phyloP scores from a whole-genome alignment of 768 basidiomycete species.

The Udeniomyces megalosporus region DNA sequence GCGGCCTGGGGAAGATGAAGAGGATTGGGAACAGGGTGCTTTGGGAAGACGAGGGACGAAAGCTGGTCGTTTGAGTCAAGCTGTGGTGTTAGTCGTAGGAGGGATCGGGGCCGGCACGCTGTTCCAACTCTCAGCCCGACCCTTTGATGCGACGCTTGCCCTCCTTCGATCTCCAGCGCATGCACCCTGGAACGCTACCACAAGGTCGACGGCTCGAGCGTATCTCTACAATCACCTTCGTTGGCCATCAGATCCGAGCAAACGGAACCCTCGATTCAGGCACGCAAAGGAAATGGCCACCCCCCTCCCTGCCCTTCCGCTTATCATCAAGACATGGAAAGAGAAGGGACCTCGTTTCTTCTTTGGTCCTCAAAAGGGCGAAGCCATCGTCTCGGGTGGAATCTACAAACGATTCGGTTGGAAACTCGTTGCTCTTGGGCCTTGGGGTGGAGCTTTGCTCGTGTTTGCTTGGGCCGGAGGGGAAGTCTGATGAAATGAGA shows the following conservation, averaged over 20 bases:
- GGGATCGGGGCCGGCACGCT: slow-evolving; percentile 2
- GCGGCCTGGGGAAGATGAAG: not conserved
- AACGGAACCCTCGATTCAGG: not conserved
- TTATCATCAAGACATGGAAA: slow-evolving; percentile 3
- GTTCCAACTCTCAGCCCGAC: slow-evolving; percentile 10
- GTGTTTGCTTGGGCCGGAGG: slow-evolving; percentile 8
- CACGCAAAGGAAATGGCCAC: not conserved
- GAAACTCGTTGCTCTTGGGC: not conserved
- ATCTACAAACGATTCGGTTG: not conserved
- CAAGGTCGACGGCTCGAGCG: not conserved
- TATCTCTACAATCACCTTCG: slow-evolving; percentile 1
- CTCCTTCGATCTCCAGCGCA: slow-evolving; percentile 3
- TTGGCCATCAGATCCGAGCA: not conserved
- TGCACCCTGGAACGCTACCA: not conserved
- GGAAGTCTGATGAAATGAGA: slow-evolving; percentile 7
- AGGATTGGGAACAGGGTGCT: not conserved
- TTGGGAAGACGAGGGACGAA: not conserved
- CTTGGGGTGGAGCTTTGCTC: slow-evolving; percentile 6
- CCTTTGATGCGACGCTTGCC: slow-evolving; percentile 9
- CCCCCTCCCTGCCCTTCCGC: slow-evolving; percentile 7
- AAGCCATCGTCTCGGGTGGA: not conserved
- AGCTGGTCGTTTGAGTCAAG: slow-evolving; percentile 4
- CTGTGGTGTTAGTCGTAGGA: not conserved
- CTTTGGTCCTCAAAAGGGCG: slow-evolving; percentile 1
- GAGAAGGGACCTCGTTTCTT: not conserved